Percentiles rank a stretch among this genome's conserved stretches.
Conservation (phyloP, 768 basidiomycete genomes). For the Chlorophyllum brunneum region DNA sequence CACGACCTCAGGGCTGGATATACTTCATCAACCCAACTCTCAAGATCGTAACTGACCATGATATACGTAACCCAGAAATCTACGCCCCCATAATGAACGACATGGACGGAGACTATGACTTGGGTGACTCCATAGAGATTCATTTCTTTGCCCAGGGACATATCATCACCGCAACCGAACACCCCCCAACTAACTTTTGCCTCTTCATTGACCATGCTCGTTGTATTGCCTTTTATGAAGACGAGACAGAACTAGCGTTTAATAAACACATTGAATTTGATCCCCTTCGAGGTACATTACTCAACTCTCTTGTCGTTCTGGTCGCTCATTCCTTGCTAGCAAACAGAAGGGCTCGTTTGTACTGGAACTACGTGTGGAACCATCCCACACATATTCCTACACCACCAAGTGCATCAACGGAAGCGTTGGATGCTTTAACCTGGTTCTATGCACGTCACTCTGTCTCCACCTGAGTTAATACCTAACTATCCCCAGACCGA, state of each 20-base stretch:
- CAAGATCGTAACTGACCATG: constrained; percentile 46
- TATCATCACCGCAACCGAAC: constrained; percentile 11
- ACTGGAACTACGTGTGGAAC: constrained; percentile 49
- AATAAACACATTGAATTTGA: constrained; percentile 22
- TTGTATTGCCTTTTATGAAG: constrained; percentile 42
- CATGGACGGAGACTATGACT: constrained; percentile 22
- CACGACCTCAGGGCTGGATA: constrained; percentile 39
- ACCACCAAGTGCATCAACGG: constrained; percentile 36
- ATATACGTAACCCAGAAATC: constrained; percentile 37
- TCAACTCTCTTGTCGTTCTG: neutral
- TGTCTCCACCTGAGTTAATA: neutral
- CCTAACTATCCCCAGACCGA: constrained; percentile 30
- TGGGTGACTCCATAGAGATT: constrained; percentile 42
- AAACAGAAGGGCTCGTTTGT: constrained; percentile 41
- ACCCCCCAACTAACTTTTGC: constrained; percentile 23
- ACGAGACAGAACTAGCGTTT: constrained; percentile 21
- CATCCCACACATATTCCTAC: constrained; percentile 44
- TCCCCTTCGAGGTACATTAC: constrained; percentile 23
- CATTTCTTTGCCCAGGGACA: constrained; percentile 32
- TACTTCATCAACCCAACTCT: constrained; percentile 41
- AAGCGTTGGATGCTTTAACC: constrained; percentile 46
- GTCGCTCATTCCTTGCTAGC: constrained; percentile 24
- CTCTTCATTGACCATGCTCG: constrained; percentile 44
- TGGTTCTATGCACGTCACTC: constrained; percentile 40
- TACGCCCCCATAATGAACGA: neutral